Evolutionary conservation across 805 yeast species (phyloP), one percentile per base, ranked within the genome.

Genomic region (Torulaspora indica): DNA sequence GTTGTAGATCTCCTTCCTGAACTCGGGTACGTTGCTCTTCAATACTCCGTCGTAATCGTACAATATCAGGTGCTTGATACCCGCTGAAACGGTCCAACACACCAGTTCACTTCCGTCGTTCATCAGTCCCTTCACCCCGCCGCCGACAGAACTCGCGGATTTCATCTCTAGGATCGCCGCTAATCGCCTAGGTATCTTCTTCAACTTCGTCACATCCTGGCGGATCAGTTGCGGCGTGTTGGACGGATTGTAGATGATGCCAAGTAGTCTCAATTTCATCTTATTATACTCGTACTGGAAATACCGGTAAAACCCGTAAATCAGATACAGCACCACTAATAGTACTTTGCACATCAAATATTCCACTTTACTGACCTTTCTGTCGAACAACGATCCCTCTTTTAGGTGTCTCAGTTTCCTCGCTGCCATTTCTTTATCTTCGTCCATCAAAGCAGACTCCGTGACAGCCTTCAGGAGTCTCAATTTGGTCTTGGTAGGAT

Each of bases 81-180:
- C 96, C n/a, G 91, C 79, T 27, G 95, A 83, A n/a, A 87, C 63
- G 31, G 88, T 75, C 98, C 98, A 93, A 5, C 93, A 81, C 1
- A 79, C 75, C 29, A 90, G 51, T 56, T 90, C 96, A 37, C 90
- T 77, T 5, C 82, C 75, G 55, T 86, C 86, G 52, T 78, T 80
- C 55, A 90, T 71, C 34, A 91, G 70, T 0, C 95, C 96, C 48
- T 82, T 86, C 34, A 83, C 64, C 2, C 97, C 97, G 25, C 95
- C 96, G 47, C 89, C 91, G 55, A 87, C 95, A 54, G 82, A 91
- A 49, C 83, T 85, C 46, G 80, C 88, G 22, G 82, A 75, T 57
- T 80, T 81, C 60, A 81, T 74, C 53, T 78, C 81, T 45, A 93
- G 67, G n/a, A 91, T 79, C 15, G 85, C 79, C 7, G 95, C 83